Conservation (phyloP, 371 early-diverging fungal genomes). For the Mortierella sp. region DNA sequence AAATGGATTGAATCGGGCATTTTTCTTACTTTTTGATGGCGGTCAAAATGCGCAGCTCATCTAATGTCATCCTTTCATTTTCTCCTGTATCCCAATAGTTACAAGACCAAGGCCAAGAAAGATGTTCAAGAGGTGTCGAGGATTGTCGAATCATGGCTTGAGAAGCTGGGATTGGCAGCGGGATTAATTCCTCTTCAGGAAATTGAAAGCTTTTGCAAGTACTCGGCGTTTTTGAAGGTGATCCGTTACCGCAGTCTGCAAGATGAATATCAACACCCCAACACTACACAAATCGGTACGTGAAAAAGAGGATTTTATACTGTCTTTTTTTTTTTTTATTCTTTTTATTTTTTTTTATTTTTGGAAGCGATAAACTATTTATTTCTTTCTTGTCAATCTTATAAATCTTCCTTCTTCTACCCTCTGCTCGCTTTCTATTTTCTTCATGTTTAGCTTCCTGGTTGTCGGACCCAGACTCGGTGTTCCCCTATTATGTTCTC, state of each 20-base stretch:
- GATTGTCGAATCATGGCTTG: slow-evolving; percentile 63
- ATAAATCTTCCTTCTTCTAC: no score
- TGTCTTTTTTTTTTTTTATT: background rate
- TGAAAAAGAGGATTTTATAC: no score
- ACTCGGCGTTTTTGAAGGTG: slow-evolving; percentile 74
- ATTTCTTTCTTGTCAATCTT: no score
- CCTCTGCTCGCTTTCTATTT: no score
- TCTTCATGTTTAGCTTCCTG: slow-evolving; percentile 56
- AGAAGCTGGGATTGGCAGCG: slow-evolving; percentile 56
- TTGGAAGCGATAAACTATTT: no score
- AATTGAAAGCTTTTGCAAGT: slow-evolving; percentile 87
- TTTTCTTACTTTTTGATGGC: background rate
- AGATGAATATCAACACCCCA: slow-evolving; percentile 62
- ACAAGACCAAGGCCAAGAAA: slow-evolving; percentile 81
- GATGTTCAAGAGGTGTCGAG: slow-evolving; percentile 71
- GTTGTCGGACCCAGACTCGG: slow-evolving; percentile 57
- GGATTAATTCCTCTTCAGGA: slow-evolving; percentile 73
- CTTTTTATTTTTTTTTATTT: background rate
- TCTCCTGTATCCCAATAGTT: slow-evolving; percentile 55
- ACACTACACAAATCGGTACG: slow-evolving; percentile 62
- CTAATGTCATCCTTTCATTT: background rate
- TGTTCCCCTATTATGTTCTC: slow-evolving; percentile 72
- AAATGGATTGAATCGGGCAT: background rate
- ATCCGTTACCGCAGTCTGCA: slow-evolving; percentile 70
- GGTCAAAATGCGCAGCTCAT: slow-evolving; percentile 4